These are phyloP conservation scores for Cajanus cajan DNA, from an alignment of 306 rosid species.

Conservation along the genomic window DNA sequence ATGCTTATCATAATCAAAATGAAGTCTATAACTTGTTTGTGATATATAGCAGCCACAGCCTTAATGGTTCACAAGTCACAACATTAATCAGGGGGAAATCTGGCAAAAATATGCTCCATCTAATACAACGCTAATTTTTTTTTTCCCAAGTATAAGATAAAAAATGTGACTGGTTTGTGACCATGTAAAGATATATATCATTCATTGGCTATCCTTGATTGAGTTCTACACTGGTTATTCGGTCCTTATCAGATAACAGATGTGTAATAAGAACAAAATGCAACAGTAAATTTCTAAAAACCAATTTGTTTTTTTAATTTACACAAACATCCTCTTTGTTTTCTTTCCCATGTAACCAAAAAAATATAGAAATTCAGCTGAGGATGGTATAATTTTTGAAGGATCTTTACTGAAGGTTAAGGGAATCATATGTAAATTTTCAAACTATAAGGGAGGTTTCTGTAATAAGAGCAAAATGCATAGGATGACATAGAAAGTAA, in stretches of 20 bases:
- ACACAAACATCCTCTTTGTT: not conserved
- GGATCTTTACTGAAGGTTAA: not conserved
- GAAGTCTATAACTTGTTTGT: not conserved
- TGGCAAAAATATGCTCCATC: not conserved
- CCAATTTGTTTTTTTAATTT: not conserved
- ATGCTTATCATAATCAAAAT: constrained; percentile 1
- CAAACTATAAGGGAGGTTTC: not conserved
- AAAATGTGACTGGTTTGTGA: not conserved
- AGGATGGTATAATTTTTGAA: constrained; percentile 6
- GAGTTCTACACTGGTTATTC: not conserved
- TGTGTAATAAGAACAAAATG: not conserved
- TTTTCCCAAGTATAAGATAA: not conserved
- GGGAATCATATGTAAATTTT: not conserved
- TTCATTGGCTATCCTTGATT: not conserved
- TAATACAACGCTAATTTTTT: not conserved
- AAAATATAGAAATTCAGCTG: not conserved
- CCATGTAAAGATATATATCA: not conserved
- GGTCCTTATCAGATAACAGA: not conserved
- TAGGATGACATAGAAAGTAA: not conserved
- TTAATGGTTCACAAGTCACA: not conserved
- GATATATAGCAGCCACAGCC: not conserved
- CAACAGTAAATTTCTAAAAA: not conserved
- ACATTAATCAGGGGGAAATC: not conserved
- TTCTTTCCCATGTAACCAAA: not conserved
- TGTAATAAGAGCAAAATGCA: not conserved